Evolutionary conservation across 306 rosid species (phyloP), one percentile per base, ranked within the genome.

Genomic region (Dalbergia oliveri): DNA sequence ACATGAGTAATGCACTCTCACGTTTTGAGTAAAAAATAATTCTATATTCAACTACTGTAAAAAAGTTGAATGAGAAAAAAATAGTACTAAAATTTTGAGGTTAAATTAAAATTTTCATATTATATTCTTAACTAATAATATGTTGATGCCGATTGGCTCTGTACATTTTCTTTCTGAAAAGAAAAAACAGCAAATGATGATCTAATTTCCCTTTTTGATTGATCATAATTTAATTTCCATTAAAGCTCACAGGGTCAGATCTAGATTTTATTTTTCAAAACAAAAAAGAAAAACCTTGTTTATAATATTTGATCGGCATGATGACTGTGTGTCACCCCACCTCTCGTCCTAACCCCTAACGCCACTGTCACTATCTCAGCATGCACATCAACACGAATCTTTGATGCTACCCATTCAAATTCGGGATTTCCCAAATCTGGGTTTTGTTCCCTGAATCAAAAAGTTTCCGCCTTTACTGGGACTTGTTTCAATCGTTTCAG

Each of bases 391-490:
- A 33, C 45, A 69, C 34, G 64, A 80, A 62, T 58, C 79, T 67
- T 53, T 77, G 81, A 80, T n/a, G 19, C 60, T 65, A 33, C 35
- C 73, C 37, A 58, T 49, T 33, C 41, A 39, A 70, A 21, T 76
- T 66, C 39, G 15, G 9, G 34, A 19, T 19, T 47, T 3, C 23
- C 37, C 71, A 69, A 77, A 79, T 82, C 73, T 13, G 65, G 26
- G 64, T 23, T 76, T 70, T 15, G 18, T n/a, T 58, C 51, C 12
- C 44, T 4, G 47, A 4, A 44, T 9, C 2, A 21, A 49, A 84
- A 87, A 87, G 88, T 16, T 78, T 70, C 53, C 34, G 34, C 47
- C 87, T 86, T 78, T 84, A 33, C 11, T 13, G 6, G 72, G 69
- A 64, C 69, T 86, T 54, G 60, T 13, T 9, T 54, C 60, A 6